These are phyloP conservation scores for Aspergillus sp. DNA, from an alignment of 2,329 filamentous ascomycete species.

Conservation along the genomic window DNA sequence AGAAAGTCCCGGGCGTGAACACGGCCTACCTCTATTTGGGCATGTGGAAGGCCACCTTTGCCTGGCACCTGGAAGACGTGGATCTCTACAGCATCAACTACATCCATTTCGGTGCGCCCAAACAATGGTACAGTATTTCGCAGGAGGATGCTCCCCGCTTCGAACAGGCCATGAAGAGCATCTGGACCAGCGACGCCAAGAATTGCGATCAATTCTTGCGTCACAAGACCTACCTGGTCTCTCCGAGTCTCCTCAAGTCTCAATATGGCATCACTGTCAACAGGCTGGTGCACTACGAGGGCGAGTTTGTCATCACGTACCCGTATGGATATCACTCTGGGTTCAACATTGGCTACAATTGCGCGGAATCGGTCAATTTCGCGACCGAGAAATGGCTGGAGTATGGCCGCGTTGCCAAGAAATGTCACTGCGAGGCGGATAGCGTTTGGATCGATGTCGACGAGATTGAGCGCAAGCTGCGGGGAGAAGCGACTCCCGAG, in stretches of 20 bases:
- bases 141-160: constrained; percentile 92
- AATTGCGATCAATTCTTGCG: constrained; percentile 93
- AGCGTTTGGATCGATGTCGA: constrained; percentile 98
- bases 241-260: constrained; percentile 79
- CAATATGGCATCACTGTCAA: constrained; percentile 96
- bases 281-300: constrained; percentile 89
- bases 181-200: constrained; percentile 94
- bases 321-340: constrained; percentile 98
- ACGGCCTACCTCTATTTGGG: constrained; percentile 96
- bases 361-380: constrained; percentile 98
- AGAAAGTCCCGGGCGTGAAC: constrained; percentile 95
- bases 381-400: constrained; percentile 93
- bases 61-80: constrained; percentile 97
- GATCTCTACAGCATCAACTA: constrained; percentile 99
- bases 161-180: constrained; percentile 89
- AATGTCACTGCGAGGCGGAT: constrained; percentile 94
- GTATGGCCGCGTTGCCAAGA: constrained; percentile 92
- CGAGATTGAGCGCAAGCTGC: constrained; percentile 90
- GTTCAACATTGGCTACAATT: constrained; percentile 97
- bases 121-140: constrained; percentile 99
- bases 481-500: constrained; percentile 70
- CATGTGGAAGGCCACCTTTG: constrained; percentile 99
- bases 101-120: constrained; percentile 96
- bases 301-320: constrained; percentile 97
- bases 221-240: constrained; percentile 97